Evolutionary conservation across 495 filamentous ascomycete species (phyloP), one percentile per base, ranked within the genome.

Genomic region (Hypomontagnella submonticulosa): DNA sequence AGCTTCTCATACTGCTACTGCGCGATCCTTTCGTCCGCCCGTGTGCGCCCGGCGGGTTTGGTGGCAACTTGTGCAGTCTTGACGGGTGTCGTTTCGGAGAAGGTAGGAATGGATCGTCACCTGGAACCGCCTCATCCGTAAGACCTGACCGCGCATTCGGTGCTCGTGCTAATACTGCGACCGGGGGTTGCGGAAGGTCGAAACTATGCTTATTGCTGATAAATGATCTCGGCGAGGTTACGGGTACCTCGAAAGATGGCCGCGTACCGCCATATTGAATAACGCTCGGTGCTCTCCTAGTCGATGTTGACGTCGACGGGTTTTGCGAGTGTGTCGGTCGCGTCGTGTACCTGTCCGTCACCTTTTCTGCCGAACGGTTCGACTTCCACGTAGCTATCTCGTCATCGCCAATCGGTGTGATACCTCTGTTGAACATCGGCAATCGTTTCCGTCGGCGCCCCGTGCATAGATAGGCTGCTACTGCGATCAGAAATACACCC

Each of bases 361-460:
- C 67, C 69, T 72, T 67, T 27, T 70, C 71, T 12, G 46, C 46
- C 20, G 65, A 40, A 30, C 67, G 52, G 54, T 58, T 67, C 9
- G 72, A 66, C 44, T 82, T 83, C 81, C 81, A 83, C 15, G 77
- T 79, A 40, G 76, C 81, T 47, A 83, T 83, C 63, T 83, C 81
- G 33, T 83, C 81, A 57, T 83, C 81, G 46, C 80, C 81, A 61
- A 83, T 81, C 8, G 81, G 81, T 0, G 81, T 77, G 34, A 82
- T 75, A 37, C 77, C 79, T 43, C 81, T 71, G 3, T 72, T 70
- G 38, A 81, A 77, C 55, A 80, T 63, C 8, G 68, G 75, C 20
- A 73, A 67, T n/a, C 69, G 76, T 49, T 67, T 69, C 53, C 60
- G 71, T 33, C 74, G 70, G 4, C 52, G 63, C 38, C 76, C 70